These are phyloP conservation scores for Astrothelium subdiscretum DNA, from an alignment of 495 filamentous ascomycete genomes.

Conservation along the genomic window DNA sequence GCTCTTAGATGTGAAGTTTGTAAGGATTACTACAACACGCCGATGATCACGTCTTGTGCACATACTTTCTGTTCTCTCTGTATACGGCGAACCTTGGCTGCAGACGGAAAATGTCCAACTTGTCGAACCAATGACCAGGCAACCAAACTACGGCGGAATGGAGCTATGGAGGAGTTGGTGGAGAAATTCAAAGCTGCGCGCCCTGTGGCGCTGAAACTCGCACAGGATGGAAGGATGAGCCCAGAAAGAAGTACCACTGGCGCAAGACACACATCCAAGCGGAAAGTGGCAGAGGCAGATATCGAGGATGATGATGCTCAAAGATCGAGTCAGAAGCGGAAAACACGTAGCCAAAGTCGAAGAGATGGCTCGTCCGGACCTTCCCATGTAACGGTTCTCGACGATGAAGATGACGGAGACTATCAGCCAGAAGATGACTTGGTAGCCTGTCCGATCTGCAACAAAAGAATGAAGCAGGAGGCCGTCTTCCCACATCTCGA, in stretches of 20 bases:
- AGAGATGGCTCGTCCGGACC: conserved; percentile 7
- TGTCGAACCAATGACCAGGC: conserved; percentile 72
- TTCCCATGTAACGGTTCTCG: background rate
- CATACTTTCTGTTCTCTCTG: conserved; percentile 97
- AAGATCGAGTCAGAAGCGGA: conserved; percentile 23
- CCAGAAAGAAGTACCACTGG: conserved; percentile 1
- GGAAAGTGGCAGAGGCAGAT: conserved; percentile 40
- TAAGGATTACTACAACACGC: conserved; percentile 90
- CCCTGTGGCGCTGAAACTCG: conserved; percentile 49
- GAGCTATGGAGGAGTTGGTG: conserved; percentile 73
- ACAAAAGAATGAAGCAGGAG: conserved; percentile 58
- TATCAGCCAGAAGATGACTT: conserved; percentile 53
- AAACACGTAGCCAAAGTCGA: conserved; percentile 21
- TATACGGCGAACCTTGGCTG: conserved; percentile 70
- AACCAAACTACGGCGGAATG: conserved; percentile 71
- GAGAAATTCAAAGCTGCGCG: conserved; percentile 60
- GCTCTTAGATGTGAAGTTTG: conserved; percentile 90
- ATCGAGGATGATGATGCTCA: conserved; percentile 30
- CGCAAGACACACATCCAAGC: conserved; percentile 7
- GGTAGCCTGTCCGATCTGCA: conserved; percentile 73
- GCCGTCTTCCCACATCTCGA: conserved; percentile 75
- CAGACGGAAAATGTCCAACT: conserved; percentile 74
- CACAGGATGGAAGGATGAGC: conserved; percentile 32
- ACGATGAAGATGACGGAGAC: conserved; percentile 16
- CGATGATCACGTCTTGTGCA: conserved; percentile 86